phyloP scores from a whole-genome alignment of 306 rosid genomes.

The Quercus parvula region DNA sequence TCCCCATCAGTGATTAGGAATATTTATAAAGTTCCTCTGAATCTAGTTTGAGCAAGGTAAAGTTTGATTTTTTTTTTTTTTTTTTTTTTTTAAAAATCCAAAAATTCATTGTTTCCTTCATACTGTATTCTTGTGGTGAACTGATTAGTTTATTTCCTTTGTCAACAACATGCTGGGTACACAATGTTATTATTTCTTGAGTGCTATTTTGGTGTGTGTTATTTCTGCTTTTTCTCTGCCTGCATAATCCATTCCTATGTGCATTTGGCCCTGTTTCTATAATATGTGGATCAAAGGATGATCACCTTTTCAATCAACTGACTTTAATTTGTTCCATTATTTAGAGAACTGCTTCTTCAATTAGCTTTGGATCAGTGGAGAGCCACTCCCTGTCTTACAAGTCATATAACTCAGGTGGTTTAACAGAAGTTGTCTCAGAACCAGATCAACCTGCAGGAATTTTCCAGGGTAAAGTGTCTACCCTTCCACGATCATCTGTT shows the following conservation, averaged over 20 bases:
- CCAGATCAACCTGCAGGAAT: slow-evolving; percentile 40
- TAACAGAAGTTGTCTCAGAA: slow-evolving; percentile 44
- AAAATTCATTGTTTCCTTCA: background rate
- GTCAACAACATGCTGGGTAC: background rate
- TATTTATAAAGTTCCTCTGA: background rate
- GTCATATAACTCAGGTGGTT: slow-evolving; percentile 48
- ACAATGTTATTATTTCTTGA: background rate
- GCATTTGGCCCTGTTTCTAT: slow-evolving; percentile 3
- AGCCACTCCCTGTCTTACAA: slow-evolving; percentile 43
- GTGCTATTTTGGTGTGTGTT: background rate
- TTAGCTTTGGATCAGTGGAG: slow-evolving; percentile 52
- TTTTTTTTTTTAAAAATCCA: too few species aligned
- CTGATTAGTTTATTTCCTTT: background rate
- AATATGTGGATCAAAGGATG: slow-evolving; percentile 10
- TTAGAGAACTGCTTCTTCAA: slow-evolving; percentile 56
- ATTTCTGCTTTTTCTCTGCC: background rate
- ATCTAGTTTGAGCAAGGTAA: background rate
- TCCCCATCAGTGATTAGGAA: background rate
- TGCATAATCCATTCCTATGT: slow-evolving; percentile 1
- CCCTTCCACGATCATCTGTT: slow-evolving; percentile 31
- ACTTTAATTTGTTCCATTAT: slow-evolving; percentile 15
- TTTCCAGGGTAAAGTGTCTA: slow-evolving; percentile 31
- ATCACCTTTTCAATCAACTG: slow-evolving; percentile 13
- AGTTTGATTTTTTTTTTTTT: too few species aligned
- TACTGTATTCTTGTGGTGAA: background rate